Evolutionary conservation across 306 rosid species (phyloP), one percentile per base, ranked within the genome.

Genomic region (Gastrolobium bilobum): DNA sequence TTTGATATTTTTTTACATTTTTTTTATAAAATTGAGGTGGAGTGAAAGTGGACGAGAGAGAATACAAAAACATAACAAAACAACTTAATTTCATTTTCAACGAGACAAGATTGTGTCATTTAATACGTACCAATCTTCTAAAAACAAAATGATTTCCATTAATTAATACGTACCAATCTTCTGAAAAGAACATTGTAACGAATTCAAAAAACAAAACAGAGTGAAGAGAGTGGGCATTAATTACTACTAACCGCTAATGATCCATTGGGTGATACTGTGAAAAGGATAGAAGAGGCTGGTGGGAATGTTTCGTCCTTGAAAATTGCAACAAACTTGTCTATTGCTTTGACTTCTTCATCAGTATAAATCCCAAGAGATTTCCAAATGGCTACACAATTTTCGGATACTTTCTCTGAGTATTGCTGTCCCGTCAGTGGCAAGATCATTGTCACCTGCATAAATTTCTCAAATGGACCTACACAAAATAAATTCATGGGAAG

Each of bases 231-330:
- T 20, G 26, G 26, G 26, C 26, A 20, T 20, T 20, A 20, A 20
- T 20, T 20, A 20, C 26, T 20, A 85, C 89, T 68, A 52, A 91
- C 99, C 89, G 73, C 78, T 71, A 93, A 65, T 10, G 96, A 82
- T 10, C 91, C 97, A 0, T 65, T 60, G 50, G 91, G 96, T 9
- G 85, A 86, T 4, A 87, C 89, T 0, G 91, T 91, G 88, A 92
- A 93, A 35, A 92, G 85, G 65, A 95, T 85, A 3, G 98, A 95
- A 3, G 98, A 76, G 63, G 86, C 94, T 0, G 99, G 91, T 33
- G 96, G 88, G 80, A 92, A 93, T 0, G 66, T 86, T 68, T 91
- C 56, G 10, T 86, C 86, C 57, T 91, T 91, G 88, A 92, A 95
- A 42, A 73, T 75, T 11, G 89, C 74, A 20, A 88, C 15, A 71